A percentile compares a stretch with the other conserved stretches of the same genome.
These are phyloP conservation scores for Clitopilus passeckerianus DNA, from an alignment of 768 basidiomycete species.

Conservation along the genomic window DNA sequence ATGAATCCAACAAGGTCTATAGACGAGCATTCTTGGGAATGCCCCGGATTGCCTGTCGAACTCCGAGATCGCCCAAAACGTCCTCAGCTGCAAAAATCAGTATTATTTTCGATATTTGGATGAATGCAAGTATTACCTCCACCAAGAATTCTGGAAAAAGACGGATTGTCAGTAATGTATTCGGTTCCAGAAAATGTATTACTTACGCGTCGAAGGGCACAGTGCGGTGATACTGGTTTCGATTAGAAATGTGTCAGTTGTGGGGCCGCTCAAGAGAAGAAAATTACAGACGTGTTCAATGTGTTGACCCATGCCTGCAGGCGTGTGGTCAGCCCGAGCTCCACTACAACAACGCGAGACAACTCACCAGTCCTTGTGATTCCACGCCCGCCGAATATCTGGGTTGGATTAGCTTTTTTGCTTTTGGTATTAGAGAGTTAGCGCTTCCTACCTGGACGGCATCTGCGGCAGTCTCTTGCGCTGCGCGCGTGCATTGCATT, in stretches of 20 bases:
- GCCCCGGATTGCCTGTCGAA: conserved; percentile 69
- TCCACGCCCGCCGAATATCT: conserved; percentile 85
- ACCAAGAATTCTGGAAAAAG: conserved; percentile 48
- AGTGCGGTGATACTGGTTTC: conserved; percentile 53
- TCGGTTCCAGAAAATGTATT: neutral
- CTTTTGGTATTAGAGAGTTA: neutral
- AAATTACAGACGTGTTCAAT: conserved; percentile 55
- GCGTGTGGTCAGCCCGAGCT: conserved; percentile 3
- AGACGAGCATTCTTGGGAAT: conserved; percentile 71
- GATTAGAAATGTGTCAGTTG: conserved; percentile 13
- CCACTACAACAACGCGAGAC: neutral
- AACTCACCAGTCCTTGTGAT: conserved; percentile 75
- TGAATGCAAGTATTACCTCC: conserved; percentile 37
- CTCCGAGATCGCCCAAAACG: conserved; percentile 77
- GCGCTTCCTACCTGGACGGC: conserved; percentile 54
- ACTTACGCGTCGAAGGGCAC: conserved; percentile 59
- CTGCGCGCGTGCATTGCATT: conserved; percentile 57
- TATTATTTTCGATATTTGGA: neutral
- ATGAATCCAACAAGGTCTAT: conserved; percentile 24
- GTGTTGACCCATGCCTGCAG: conserved; percentile 51
- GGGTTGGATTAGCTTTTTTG: conserved; percentile 1
- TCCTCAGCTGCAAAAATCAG: conserved; percentile 51
- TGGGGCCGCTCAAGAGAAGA: conserved; percentile 4
- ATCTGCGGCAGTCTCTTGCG: conserved; percentile 59
- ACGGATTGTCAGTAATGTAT: neutral